Percentiles rank a stretch among this genome's conserved stretches.
Evolutionary conservation across 768 basidiomycete species (phyloP).

Genomic region (Astraeus odoratus): DNA sequence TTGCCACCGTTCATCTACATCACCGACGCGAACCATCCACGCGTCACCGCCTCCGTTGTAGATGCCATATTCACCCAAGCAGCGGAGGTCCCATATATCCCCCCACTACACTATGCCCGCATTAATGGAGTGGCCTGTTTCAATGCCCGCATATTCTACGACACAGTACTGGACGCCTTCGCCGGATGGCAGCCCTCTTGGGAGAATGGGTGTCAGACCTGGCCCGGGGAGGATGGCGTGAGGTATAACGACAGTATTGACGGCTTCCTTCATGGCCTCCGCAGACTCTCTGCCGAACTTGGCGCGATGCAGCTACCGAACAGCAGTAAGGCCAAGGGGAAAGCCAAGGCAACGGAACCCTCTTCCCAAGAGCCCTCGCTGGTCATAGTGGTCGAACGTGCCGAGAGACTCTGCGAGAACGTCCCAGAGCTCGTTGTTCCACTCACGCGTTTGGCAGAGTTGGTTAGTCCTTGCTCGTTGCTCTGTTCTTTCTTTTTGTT

Average conservation of each 20-base stretch:
- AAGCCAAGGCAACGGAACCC: conserved; percentile 21
- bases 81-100: conserved; percentile 3
- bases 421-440: conserved; percentile 65
- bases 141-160: conserved; percentile 51
- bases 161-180: conserved; percentile 51
- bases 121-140: conserved; percentile 56
- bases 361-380: conserved; percentile 27
- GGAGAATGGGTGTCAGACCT: conserved; percentile 52
- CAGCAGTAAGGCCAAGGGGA: conserved; percentile 19
- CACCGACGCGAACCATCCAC: conserved; percentile 47
- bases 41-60: conserved; percentile 40
- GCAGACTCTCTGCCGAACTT: conserved; percentile 27
- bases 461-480: conserved; percentile 39
- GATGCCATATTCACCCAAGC: conserved; percentile 26
- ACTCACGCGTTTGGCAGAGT: conserved; percentile 60
- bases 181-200: conserved; percentile 47
- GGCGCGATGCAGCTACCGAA: background rate
- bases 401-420: conserved; percentile 55
- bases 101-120: conserved; percentile 32
- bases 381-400: conserved; percentile 60
- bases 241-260: conserved; percentile 38
- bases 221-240: conserved; percentile 32
- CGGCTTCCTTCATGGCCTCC: conserved; percentile 33
- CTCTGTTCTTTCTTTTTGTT: no score
- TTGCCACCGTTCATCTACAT: conserved; percentile 67